A percentile compares a stretch with the other conserved stretches of the same genome.
These are phyloP conservation scores for Xerocomellus amylosporus DNA, from an alignment of 768 basidiomycete species.

Conservation along the genomic window DNA sequence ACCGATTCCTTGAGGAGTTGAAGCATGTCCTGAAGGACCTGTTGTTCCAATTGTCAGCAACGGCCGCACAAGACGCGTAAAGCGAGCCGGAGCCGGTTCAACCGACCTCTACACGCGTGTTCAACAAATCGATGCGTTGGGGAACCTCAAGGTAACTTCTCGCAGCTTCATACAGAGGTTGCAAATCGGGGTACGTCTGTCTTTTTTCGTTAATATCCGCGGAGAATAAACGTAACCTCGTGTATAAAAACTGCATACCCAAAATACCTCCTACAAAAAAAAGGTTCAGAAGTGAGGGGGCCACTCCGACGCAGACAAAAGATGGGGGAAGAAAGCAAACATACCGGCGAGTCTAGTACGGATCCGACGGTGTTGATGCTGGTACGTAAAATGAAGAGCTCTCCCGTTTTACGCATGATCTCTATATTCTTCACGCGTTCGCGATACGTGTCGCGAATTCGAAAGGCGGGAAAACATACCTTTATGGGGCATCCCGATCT, in stretches of 20 bases:
- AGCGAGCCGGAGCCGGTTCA: conserved; percentile 9
- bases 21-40: conserved; percentile 97
- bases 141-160: conserved; percentile 94
- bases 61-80: background rate
- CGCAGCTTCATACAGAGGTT: conserved; percentile 91
- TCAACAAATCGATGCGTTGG: conserved; percentile 88
- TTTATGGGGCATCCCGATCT: conserved; percentile 87
- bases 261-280: conserved; percentile 77
- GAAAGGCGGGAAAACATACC: conserved; percentile 37
- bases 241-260: conserved; percentile 53
- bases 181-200: conserved; percentile 90
- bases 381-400: conserved; percentile 87
- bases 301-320: background rate
- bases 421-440: conserved; percentile 43
- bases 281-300: background rate
- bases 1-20: conserved; percentile 94
- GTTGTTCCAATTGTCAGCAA: conserved; percentile 4
- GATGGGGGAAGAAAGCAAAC: conserved; percentile 30
- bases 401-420: conserved; percentile 97
- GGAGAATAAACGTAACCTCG: conserved; percentile 7
- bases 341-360: conserved; percentile 90
- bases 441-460: conserved; percentile 6
- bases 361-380: conserved; percentile 96
- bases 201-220: conserved; percentile 16
- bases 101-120: conserved; percentile 86